Evolutionary conservation across 352 stramenopile species (phyloP), one percentile per base, ranked within the genome.

Genomic region (Pythium monospermum): DNA sequence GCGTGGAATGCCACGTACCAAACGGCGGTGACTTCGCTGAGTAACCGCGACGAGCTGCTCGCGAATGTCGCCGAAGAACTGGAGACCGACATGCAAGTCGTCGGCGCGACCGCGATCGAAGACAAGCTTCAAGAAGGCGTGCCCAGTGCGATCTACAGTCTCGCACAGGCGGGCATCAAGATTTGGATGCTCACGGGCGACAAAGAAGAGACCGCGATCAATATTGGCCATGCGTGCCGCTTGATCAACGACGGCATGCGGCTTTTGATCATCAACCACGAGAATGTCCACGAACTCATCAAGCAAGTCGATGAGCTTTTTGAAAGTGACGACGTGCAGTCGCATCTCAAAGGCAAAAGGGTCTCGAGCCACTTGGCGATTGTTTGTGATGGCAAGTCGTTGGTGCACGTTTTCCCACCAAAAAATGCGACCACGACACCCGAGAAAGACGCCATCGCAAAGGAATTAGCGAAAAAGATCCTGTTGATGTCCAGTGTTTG

Each of bases 181-280:
- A 83, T 98, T 28, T 98, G 91, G 88, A 93, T 98, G 69, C 74
- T 98, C 18, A 98, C 92, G 2, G 91, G 91, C 16, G 92, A 98
- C 69, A 97, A 98, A 54, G 66, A 94, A 53, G 92, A 98, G 57
- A 98, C 92, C 0, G 92, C 92, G 21, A 97, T 98, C 58, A 97
- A 98, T 58, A 98, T 98, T 28, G 76, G 73, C 1, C 70, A 86
- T 49, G 76, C 77, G 2, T 91, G 80, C 27, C 73, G 70, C 1
- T 57, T 91, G 22, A 84, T 91, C 18, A 83, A 87, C 53, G 71
- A 83, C 39, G 60, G 58, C 23, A 88, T 86, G 74, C 52, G 46
- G 6, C 49, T 85, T 13, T 51, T 87, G 2, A 56, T 77, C 22
- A 64, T 85, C 51, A 84, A 85, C 57, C 45, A 61, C 13, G 74